phyloP scores from a whole-genome alignment of 805 yeast genomes.

The Candida qinlingensis region DNA sequence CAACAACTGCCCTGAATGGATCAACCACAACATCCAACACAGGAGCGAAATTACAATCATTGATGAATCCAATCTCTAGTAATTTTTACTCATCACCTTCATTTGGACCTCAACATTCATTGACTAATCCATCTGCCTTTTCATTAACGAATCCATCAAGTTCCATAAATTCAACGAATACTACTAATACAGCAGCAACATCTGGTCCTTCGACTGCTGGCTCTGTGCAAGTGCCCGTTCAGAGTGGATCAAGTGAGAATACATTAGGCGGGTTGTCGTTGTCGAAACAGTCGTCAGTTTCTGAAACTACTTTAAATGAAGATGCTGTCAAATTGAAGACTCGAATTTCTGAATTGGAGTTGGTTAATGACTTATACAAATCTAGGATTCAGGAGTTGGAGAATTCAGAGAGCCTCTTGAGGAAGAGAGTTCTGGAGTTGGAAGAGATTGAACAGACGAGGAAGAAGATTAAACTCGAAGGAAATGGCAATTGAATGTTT shows the following conservation, averaged over 20 bases:
- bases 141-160: slow-evolving; percentile 11
- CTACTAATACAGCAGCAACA: not conserved
- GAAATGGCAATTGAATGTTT: not conserved
- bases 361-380: slow-evolving; percentile 83
- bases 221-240: not conserved
- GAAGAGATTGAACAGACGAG: slow-evolving; percentile 10
- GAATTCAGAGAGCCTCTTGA: slow-evolving; percentile 12
- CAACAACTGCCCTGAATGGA: slow-evolving; percentile 20
- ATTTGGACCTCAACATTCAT: slow-evolving; percentile 39
- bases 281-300: not conserved
- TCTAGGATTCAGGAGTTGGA: slow-evolving; percentile 82
- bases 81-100: slow-evolving; percentile 36
- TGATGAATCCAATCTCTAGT: slow-evolving; percentile 16
- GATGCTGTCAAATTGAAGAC: slow-evolving; percentile 51
- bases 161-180: not conserved
- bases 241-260: too few relatives aligned
- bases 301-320: slow-evolving; percentile 13
- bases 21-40: not conserved
- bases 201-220: not conserved
- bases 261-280: not conserved
- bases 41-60: slow-evolving; percentile 15
- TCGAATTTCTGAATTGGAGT: slow-evolving; percentile 79
- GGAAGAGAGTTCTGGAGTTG: slow-evolving; percentile 9
- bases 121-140: slow-evolving; percentile 25
- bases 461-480: slow-evolving; percentile 19